Evolutionary conservation across 2,329 filamentous ascomycete species (phyloP), one percentile per base, ranked within the genome.

Genomic region (Parafenestella ontariensis): DNA sequence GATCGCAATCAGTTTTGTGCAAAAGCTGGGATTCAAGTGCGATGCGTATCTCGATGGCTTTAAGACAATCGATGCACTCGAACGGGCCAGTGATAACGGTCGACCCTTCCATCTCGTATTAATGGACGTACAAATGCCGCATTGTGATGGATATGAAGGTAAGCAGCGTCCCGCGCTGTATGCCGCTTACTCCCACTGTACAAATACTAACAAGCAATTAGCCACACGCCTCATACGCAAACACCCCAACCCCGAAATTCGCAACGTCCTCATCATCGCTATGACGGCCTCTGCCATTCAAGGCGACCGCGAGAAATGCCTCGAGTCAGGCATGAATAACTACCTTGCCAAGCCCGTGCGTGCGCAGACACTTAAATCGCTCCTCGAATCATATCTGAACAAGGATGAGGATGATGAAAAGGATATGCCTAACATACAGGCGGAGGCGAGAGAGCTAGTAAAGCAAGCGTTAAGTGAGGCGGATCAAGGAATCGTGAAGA

Each of bases 281-380:
- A 97, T 98, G 94, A 98, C 94, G 1, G 94, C 94, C 1, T 93
- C 89, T 23, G 94, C 94, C 3, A 98, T 98, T 57, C 90, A 95
- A 72, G 94, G 94, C 17, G 94, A 98, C 72, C 84, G 93, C 43
- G 94, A 98, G 73, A 97, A 96, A 77, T 97, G 94, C 65, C 80
- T 97, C n/a, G 91, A 92, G 45, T 91, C 92, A 1, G 94, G 94
- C 0, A 98, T 98, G 94, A 96, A 97, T 75, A 95, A 97, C 69
- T 98, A 97, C 68, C 85, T 97, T 1, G 92, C 94, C 15, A 98
- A 98, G 73, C 94, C 94, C 1, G 94, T 98, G n/a, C 85, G 92
- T 18, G 91, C 90, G 3, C 90, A 93, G 42, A 88, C 96, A 36
- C 81, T 98, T 49, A 95, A 91, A 77, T 87, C 87, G 69, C 94